phyloP scores from a whole-genome alignment of 78 protist genomes.

The Acrasis kona region DNA sequence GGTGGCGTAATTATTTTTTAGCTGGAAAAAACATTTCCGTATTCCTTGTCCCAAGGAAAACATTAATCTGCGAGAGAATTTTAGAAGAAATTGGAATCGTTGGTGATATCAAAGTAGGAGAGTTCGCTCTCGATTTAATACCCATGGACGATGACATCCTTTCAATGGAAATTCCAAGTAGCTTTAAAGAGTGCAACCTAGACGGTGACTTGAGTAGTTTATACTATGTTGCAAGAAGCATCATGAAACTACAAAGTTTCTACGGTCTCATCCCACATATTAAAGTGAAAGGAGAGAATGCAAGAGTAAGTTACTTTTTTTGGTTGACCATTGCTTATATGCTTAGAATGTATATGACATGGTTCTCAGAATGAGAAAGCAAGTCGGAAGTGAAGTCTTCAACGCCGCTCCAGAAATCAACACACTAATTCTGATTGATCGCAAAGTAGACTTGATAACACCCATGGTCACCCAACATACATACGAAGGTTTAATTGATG shows the following conservation, averaged over 20 bases:
- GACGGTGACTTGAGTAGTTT: slow-evolving; percentile 54
- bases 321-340: neutral
- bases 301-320: slow-evolving; percentile 13
- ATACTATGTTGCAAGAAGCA: slow-evolving; percentile 38
- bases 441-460: slow-evolving; percentile 34
- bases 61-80: slow-evolving; percentile 51
- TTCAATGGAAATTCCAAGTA: slow-evolving; percentile 46
- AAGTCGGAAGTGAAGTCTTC: neutral
- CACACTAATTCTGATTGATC: slow-evolving; percentile 58
- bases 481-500: slow-evolving; percentile 87
- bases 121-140: slow-evolving; percentile 45
- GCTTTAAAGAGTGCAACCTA: slow-evolving; percentile 37
- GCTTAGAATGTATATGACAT: neutral
- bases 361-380: neutral
- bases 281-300: slow-evolving; percentile 57
- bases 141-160: slow-evolving; percentile 78
- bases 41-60: slow-evolving; percentile 54
- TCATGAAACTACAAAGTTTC: slow-evolving; percentile 54
- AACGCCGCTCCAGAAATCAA: slow-evolving; percentile 46
- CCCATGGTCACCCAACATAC: slow-evolving; percentile 52
- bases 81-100: slow-evolving; percentile 71
- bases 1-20: slow-evolving; percentile 12
- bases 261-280: slow-evolving; percentile 68
- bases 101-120: slow-evolving; percentile 15
- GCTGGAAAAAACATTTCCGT: slow-evolving; percentile 30